Conservation (phyloP, 352 stramenopile species). For the Globisporangium camurandrum region DNA sequence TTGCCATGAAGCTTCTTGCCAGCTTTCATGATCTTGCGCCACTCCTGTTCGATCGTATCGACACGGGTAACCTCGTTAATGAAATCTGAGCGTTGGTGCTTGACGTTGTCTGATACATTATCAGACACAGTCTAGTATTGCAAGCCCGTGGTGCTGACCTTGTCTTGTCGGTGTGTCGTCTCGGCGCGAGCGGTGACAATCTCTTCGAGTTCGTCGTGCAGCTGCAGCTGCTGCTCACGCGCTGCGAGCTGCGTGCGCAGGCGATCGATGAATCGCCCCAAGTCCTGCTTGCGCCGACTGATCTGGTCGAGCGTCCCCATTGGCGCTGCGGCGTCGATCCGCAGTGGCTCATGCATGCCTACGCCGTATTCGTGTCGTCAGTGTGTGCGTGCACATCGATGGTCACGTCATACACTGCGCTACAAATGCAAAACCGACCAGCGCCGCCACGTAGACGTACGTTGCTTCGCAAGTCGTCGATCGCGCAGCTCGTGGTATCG, state of each 20-base stretch:
- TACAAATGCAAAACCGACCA: too few relatives aligned
- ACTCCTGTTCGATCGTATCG: too few relatives aligned
- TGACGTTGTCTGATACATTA: too few relatives aligned
- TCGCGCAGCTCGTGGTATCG: constrained; percentile 23
- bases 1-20: constrained; percentile 56
- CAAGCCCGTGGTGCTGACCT: constrained; percentile 24
- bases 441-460: background rate
- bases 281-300: constrained; percentile 50
- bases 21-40: constrained; percentile 54
- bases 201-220: constrained; percentile 59
- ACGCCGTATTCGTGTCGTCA: background rate
- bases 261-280: constrained; percentile 46
- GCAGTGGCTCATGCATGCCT: constrained; percentile 41
- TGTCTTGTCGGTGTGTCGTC: constrained; percentile 36
- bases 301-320: constrained; percentile 37
- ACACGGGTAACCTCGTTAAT: too few relatives aligned
- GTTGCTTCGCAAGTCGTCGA: constrained; percentile 13
- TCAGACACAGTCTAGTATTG: background rate
- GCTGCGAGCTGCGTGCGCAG: constrained; percentile 37
- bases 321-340: constrained; percentile 19
- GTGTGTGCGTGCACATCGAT: background rate
- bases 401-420: too few relatives aligned
- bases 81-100: too few relatives aligned
- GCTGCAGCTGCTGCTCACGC: constrained; percentile 47
- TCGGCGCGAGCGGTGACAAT: constrained; percentile 49